Percentiles rank a stretch among this genome's conserved stretches.
Evolutionary conservation across 2,329 filamentous ascomycete species (phyloP).

Genomic region (Chaetomium sp.): DNA sequence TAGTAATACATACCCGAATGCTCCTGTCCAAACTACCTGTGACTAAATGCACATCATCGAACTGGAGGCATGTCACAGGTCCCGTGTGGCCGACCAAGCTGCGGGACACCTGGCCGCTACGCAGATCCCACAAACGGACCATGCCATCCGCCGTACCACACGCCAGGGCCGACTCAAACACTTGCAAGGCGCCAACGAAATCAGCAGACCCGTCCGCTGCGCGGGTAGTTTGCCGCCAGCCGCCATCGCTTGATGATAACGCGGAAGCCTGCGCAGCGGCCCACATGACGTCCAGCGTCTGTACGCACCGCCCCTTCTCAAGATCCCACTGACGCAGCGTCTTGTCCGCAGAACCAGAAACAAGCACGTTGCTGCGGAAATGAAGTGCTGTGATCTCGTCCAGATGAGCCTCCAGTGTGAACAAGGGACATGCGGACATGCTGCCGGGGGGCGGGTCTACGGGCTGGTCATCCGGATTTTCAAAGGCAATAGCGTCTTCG

Average conservation of each 20-base stretch:
- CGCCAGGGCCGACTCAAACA: constrained; percentile 90
- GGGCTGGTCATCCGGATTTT: constrained; percentile 60
- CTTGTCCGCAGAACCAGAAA: constrained; percentile 95
- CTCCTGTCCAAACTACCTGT: constrained; percentile 90
- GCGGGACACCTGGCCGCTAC: constrained; percentile 93
- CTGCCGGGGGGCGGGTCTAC: constrained; percentile 69
- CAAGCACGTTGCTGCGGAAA: constrained; percentile 80
- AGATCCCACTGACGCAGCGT: constrained; percentile 97
- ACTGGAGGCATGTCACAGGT: constrained; percentile 88
- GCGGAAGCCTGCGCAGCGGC: constrained; percentile 84
- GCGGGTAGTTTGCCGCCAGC: constrained; percentile 69
- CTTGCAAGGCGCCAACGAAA: constrained; percentile 90
- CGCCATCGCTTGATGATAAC: constrained; percentile 52
- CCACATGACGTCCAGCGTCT: constrained; percentile 97
- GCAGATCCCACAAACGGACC: constrained; percentile 93
- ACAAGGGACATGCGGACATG: constrained; percentile 86
- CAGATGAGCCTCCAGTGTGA: constrained; percentile 81
- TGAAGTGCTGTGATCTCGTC: constrained; percentile 92
- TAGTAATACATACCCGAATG: constrained; percentile 66
- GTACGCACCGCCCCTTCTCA: constrained; percentile 92
- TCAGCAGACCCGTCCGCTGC: constrained; percentile 73
- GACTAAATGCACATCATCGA: constrained; percentile 91
- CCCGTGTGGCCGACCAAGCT: constrained; percentile 94
- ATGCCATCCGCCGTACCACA: constrained; percentile 97
- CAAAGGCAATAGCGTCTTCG: constrained; percentile 65